Evolutionary conservation across 768 basidiomycete genomes (phyloP), one percentile per base, ranked within the genome.

Genomic region (Rubroboletus satanas): DNA sequence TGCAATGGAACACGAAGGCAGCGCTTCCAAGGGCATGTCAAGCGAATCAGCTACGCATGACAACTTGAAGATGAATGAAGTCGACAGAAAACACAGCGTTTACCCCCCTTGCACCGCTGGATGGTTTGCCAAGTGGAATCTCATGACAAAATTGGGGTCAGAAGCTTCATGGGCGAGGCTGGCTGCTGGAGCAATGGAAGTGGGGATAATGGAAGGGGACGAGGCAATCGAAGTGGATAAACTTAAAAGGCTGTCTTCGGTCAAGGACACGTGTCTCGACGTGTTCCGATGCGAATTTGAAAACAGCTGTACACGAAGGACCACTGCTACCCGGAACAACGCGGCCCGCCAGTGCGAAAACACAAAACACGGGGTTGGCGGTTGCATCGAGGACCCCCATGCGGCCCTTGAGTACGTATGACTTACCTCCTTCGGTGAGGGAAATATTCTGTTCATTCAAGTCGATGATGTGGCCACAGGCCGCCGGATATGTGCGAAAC

Each of bases 111-210:
- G 17, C 6, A 17, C 14, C 14, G 15, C 17, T 9, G 21, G 12
- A 10, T 26, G 9, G 5, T 28, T 18, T n/a, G 21, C 29, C 10
- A 26, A 6, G 11, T 36, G 2, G 7, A 26, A 42, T 15, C 17
- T 15, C 6, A 11, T 1, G 7, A 28, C 4, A 8, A 29, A 11
- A 18, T 15, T 31, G 2, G 45, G 43, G 6, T 0, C 5, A 37
- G 43, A 41, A 39, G 46, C 23, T 8, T 36, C 28, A 50, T 6
- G 7, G 29, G 14, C 1, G 12, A 32, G 12, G 31, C n/a, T 26
- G 26, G 26, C 26, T 26, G 26, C 26, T 9, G 0, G 18, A 26
- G 28, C 1, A 62, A 49, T 62, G 42, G 60, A 62, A 51, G 51
- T 23, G 3, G 36, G 0, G 10, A 18, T 10, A 17, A 37, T 26